Base-by-base conservation (phyloP, 352 stramenopile genomes). In the Phytophthora pistaciae region DNA sequence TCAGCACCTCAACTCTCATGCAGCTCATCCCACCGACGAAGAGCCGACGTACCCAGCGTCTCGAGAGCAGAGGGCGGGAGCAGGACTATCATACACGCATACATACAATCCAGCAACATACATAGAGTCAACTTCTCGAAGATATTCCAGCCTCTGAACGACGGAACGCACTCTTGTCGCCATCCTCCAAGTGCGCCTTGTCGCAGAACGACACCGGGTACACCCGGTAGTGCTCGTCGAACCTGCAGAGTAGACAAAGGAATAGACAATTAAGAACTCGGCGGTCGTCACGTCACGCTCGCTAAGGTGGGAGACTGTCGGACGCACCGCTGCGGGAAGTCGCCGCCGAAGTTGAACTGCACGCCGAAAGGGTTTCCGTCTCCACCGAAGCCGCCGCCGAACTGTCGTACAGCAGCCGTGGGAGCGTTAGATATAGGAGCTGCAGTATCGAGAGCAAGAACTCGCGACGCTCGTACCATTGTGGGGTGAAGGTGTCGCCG, bases 61-160 rank as follows among this genome's bases (percentile, higher is more conserved):
- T 99, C 97, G 59, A 99, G 96, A 18, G 98, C 98, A n/a, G 97
- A 99, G 36, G 96, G 95, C 2, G 98, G 98, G 49, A 99, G 75
- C 27, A 99, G 75, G 71, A 99, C 90, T 96, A 60, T 27, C 36
- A 49, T 58, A 54, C 9, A 42, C 55, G 25, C 46, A 49, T 58
- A 56, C 11, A 42, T 48, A 31, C 46, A 53, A 60, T 14, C 52
- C 16, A 56, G 18, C n/a, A 57, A 31, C 58, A 42, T 16, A 21
- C 55, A 42, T 5, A 5, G n/a, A 20, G 40, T 74, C 38, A 72
- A 52, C 20, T 33, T 53, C 33, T 56, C 56, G 14, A 3, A 18
- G 36, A 5, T 33, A 10, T 9, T 33, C 29, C 29, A 42, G 36
- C 36, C 10, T 42, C 36, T 42, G 36, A 5, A 16, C 36, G 11